Evolutionary conservation across 2,329 filamentous ascomycete species (phyloP).

Genomic region (Erysiphe neolycopersici): DNA sequence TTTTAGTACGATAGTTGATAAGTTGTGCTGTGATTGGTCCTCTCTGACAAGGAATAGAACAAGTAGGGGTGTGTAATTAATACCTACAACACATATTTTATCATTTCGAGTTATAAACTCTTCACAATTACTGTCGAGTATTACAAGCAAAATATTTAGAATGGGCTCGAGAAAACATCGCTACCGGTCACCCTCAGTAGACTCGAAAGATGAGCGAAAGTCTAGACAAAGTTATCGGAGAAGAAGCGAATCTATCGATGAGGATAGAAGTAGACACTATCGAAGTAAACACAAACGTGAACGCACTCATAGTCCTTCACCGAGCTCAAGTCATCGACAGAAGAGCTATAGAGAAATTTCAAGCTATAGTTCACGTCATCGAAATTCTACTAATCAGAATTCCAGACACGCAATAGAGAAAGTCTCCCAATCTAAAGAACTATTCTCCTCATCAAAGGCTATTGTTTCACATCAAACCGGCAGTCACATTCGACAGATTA

Average conservation of each 20-base stretch:
- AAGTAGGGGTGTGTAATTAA: too few species aligned
- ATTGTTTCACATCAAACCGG: slow-evolving; percentile 3
- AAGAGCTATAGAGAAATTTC: slow-evolving; percentile 8
- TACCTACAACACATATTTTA: too few species aligned
- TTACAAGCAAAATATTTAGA: too few species aligned
- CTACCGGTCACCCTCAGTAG: slow-evolving; percentile 9
- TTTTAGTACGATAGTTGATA: too few species aligned
- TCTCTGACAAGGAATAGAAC: too few species aligned
- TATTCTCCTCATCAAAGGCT: slow-evolving; percentile 3
- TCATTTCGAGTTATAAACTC: too few species aligned
- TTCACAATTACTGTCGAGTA: too few species aligned
- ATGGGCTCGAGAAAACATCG: slow-evolving; percentile 4
- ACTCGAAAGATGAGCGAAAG: slow-evolving; percentile 9
- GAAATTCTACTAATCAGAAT: slow-evolving; percentile 1
- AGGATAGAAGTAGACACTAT: slow-evolving; percentile 4
- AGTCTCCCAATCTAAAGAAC: slow-evolving; percentile 18
- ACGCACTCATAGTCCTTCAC: slow-evolving; percentile 11
- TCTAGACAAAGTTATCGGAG: slow-evolving; percentile 3
- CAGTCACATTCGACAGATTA: not conserved
- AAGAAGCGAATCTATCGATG: slow-evolving; percentile 5
- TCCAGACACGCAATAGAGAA: slow-evolving; percentile 3
- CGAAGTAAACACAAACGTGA: slow-evolving; percentile 8
- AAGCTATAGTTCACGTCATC: slow-evolving; percentile 1
- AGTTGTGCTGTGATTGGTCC: too few species aligned
- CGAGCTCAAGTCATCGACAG: slow-evolving; percentile 5